Conservation (phyloP, 2,329 filamentous ascomycete species). For the Ophiosphaerella korrae region DNA sequence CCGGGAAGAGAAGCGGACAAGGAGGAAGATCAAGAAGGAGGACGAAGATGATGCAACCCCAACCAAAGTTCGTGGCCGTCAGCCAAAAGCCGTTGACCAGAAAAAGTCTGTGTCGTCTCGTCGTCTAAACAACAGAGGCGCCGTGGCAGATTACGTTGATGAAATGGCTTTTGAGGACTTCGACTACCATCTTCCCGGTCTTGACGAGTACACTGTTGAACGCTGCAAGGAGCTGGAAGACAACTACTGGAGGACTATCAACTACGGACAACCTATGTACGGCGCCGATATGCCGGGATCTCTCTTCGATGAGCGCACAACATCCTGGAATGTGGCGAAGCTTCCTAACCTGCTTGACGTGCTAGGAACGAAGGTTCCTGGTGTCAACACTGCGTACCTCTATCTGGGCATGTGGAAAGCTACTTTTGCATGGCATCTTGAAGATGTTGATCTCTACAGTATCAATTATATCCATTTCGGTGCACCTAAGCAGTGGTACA, state of each 20-base stretch:
- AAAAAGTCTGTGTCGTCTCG: slow-evolving; percentile 80
- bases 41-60: slow-evolving; percentile 51
- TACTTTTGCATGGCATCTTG: slow-evolving; percentile 97
- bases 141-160: slow-evolving; percentile 78
- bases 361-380: slow-evolving; percentile 91
- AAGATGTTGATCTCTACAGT: slow-evolving; percentile 98
- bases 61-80: slow-evolving; percentile 63
- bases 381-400: slow-evolving; percentile 96
- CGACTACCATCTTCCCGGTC: slow-evolving; percentile 82
- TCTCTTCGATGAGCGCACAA: slow-evolving; percentile 83
- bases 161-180: slow-evolving; percentile 90
- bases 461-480: slow-evolving; percentile 99
- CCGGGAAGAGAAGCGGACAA: slow-evolving; percentile 48
- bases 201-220: slow-evolving; percentile 87
- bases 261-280: slow-evolving; percentile 92
- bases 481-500: slow-evolving; percentile 99
- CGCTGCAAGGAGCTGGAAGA: slow-evolving; percentile 93
- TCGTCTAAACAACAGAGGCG: slow-evolving; percentile 82
- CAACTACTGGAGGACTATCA: slow-evolving; percentile 96
- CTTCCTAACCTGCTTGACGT: slow-evolving; percentile 92
- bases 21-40: slow-evolving; percentile 38
- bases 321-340: slow-evolving; percentile 92
- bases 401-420: slow-evolving; percentile 99
- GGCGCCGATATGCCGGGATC: slow-evolving; percentile 96
- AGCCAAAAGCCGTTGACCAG: slow-evolving; percentile 43